A percentile compares a stretch with the other conserved stretches of the same genome.
phyloP scores from a whole-genome alignment of 208 protist genomes.

The Perkinsela sp. region DNA sequence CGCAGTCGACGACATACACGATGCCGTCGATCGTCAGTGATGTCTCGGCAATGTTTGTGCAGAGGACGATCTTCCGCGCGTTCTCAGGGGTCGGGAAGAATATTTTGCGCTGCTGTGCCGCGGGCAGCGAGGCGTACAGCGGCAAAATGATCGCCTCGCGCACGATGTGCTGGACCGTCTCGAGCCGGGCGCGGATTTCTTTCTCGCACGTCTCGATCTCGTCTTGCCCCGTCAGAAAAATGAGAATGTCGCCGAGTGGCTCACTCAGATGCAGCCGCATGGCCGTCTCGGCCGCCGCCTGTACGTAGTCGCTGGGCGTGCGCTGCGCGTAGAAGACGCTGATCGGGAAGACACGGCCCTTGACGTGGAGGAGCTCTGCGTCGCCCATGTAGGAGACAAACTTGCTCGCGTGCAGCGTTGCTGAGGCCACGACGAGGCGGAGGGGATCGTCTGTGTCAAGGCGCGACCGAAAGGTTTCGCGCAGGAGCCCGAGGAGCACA shows the following conservation, averaged over 20 bases:
- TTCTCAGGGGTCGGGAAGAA: conserved; percentile 77
- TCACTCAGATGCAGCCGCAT: conserved; percentile 86
- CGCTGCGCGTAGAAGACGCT: conserved; percentile 78
- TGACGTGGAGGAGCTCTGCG: conserved; percentile 82
- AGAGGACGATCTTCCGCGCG: conserved; percentile 81
- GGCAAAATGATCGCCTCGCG: conserved; percentile 76
- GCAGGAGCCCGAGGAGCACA: conserved; percentile 68
- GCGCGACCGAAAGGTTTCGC: conserved; percentile 12
- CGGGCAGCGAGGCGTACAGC: conserved; percentile 88
- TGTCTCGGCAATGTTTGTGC: conserved; percentile 98
- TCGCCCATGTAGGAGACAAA: conserved; percentile 90
- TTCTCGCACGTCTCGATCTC: conserved; percentile 56
- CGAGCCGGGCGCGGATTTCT: background rate
- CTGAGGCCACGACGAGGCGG: conserved; percentile 89
- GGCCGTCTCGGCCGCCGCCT: conserved; percentile 80
- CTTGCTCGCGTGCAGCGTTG: conserved; percentile 89
- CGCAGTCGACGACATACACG: conserved; percentile 91
- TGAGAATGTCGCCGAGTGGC: conserved; percentile 84
- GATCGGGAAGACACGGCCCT: conserved; percentile 87
- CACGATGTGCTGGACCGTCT: conserved; percentile 5
- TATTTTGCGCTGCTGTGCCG: conserved; percentile 86
- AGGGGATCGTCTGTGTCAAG: conserved; percentile 60
- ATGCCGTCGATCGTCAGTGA: conserved; percentile 97
- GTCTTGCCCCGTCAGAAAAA: conserved; percentile 94
- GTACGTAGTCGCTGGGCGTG: conserved; percentile 83